Evolutionary conservation across 768 basidiomycete genomes (phyloP).

Genomic region (Lentinula raphanica): DNA sequence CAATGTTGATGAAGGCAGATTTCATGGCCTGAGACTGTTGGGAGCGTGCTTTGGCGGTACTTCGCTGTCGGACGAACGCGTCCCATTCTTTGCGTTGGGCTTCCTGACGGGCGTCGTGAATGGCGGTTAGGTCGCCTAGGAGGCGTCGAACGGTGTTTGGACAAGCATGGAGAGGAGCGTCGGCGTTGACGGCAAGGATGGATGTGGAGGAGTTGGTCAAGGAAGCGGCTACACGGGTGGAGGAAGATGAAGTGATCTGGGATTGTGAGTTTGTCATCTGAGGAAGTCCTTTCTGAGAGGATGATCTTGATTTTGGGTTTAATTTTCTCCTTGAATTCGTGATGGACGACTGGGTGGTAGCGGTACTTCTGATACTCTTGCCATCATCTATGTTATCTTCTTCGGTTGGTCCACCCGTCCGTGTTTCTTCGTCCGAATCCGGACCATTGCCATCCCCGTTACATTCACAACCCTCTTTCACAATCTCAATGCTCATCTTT

Average conservation of each 20-base stretch:
- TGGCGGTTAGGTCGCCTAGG: slow-evolving; percentile 68
- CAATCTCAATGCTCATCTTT: slow-evolving; percentile 32
- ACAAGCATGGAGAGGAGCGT: slow-evolving; percentile 72
- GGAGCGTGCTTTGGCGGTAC: slow-evolving; percentile 33
- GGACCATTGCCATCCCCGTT: slow-evolving; percentile 20
- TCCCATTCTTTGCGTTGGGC: slow-evolving; percentile 81
- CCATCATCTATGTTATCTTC: slow-evolving; percentile 2
- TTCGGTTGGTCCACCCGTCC: background rate
- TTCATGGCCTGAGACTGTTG: slow-evolving; percentile 24
- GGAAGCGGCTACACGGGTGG: slow-evolving; percentile 19
- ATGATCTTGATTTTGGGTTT: slow-evolving; percentile 41
- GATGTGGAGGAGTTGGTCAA: slow-evolving; percentile 35
- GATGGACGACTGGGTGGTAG: slow-evolving; percentile 4
- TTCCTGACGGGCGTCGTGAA: slow-evolving; percentile 77
- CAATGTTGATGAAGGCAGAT: slow-evolving; percentile 10
- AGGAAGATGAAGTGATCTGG: slow-evolving; percentile 9
- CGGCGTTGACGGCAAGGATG: slow-evolving; percentile 53
- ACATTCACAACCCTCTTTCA: slow-evolving; percentile 37
- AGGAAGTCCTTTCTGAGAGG: slow-evolving; percentile 45
- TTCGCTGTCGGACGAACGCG: slow-evolving; percentile 70
- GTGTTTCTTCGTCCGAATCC: background rate
- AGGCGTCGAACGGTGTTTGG: slow-evolving; percentile 68
- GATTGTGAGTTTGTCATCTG: slow-evolving; percentile 9
- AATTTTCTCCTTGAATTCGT: slow-evolving; percentile 13
- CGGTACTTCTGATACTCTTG: slow-evolving; percentile 4